Base-by-base conservation (phyloP, 345 rosid genomes). In the Eucalyptus guilfoylei region DNA sequence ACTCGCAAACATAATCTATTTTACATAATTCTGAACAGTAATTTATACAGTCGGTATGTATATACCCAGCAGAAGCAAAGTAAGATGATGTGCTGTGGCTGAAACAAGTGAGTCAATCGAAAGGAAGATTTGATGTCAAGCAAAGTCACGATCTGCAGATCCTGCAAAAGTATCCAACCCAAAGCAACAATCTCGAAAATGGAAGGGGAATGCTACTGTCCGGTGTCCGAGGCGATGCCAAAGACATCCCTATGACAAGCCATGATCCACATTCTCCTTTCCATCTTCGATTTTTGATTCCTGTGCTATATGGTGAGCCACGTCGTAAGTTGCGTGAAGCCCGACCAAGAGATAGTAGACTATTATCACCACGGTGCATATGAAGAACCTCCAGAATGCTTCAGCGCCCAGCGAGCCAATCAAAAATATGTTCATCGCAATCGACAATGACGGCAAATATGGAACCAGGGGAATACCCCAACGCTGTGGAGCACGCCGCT, bases 391-490 rank as follows among this genome's bases (percentile, higher is more conserved):
- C 92, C 92, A 88, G 92, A 96, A 91, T 49, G 99, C 99, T 52
- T 4, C 49, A 55, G 86, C 15, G n/a, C 95, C 99, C 49, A 96
- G 91, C 13, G 99, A 97, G 49, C 98, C 99, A 47, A 97, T 89
- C 14, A 96, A 97, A 91, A 96, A 97, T 76, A 96, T 54, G 88
- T 97, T 96, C 96, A 94, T 95, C 87, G 86, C 93, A 10, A 97
- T 94, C 6, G 99, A 97, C 88, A 96, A 88, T 67, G 97, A 93
- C 23, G 99, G 99, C 91, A 97, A 24, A 98, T 97, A 96, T 28
- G 99, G 99, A 89, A 97, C 99, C 26, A 96, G 90, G 4, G 98
- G 97, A 92, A 96, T 95, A 47, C 99, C 99, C 99, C 99, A 97
- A 34, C 93, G 90, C 90, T 91, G 93, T 17, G 99, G 97, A 87